Conservation (phyloP, 306 rosid genomes). For the Quillaja saponaria region DNA sequence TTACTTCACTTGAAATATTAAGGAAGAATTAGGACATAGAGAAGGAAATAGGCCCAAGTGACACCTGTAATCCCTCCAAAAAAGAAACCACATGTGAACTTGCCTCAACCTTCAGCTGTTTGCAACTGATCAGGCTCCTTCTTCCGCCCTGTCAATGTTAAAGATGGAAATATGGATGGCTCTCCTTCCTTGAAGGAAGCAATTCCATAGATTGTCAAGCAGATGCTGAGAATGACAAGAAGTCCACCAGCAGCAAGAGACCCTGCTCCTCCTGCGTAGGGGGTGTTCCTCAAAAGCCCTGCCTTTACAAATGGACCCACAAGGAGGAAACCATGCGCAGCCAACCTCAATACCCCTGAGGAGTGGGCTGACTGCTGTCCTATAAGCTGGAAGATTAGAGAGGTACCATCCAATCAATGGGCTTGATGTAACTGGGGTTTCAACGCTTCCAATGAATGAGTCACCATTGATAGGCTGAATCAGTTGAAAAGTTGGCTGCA, state of each 20-base stretch:
- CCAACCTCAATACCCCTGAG: slow-evolving; percentile 90
- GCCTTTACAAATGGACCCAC: slow-evolving; percentile 95
- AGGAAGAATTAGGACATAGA: slow-evolving; percentile 75
- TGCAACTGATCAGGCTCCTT: slow-evolving; percentile 92
- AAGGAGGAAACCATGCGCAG: slow-evolving; percentile 77
- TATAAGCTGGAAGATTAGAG: slow-evolving; percentile 90
- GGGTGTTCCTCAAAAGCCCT: slow-evolving; percentile 85
- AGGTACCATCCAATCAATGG: slow-evolving; percentile 93
- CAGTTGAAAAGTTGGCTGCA: slow-evolving; percentile 83
- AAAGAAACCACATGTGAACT: slow-evolving; percentile 94
- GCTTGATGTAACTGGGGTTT: slow-evolving; percentile 95
- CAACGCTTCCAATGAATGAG: slow-evolving; percentile 96
- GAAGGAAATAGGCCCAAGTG: slow-evolving; percentile 82
- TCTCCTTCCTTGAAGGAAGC: slow-evolving; percentile 92
- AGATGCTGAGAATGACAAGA: slow-evolving; percentile 71
- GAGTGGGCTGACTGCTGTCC: slow-evolving; percentile 91
- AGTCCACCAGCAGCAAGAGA: slow-evolving; percentile 90
- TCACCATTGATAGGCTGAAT: slow-evolving; percentile 94
- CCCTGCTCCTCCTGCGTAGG: slow-evolving; percentile 67
- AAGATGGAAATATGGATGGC: slow-evolving; percentile 73
- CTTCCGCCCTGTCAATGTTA: slow-evolving; percentile 84
- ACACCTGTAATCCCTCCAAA: slow-evolving; percentile 97
- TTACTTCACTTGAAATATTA: slow-evolving; percentile 76
- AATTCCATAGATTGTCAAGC: slow-evolving; percentile 73
- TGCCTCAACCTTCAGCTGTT: slow-evolving; percentile 94